phyloP scores from a whole-genome alignment of 139 green algal species.

The Nannochloris sp. region DNA sequence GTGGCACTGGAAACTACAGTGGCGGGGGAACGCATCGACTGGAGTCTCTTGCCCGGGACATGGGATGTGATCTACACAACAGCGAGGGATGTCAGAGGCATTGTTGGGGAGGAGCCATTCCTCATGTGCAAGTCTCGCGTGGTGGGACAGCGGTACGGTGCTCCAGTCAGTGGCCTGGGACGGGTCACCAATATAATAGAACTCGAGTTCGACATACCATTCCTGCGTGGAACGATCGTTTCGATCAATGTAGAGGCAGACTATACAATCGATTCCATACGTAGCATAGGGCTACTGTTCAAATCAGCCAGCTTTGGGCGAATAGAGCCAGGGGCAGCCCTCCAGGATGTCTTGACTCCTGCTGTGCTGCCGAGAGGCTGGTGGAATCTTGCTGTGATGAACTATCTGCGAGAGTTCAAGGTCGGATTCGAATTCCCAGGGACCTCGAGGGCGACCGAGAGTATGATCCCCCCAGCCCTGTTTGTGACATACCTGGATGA shows the following conservation, averaged over 20 bases:
- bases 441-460: background rate
- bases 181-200: constrained; percentile 46
- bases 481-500: constrained; percentile 38
- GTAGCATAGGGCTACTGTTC: constrained; percentile 26
- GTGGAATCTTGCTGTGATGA: constrained; percentile 30
- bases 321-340: constrained; percentile 9
- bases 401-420: constrained; percentile 24
- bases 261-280: constrained; percentile 23
- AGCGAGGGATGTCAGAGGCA: constrained; percentile 34
- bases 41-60: constrained; percentile 21
- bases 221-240: background rate
- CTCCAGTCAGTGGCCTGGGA: constrained; percentile 16
- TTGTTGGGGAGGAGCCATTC: background rate
- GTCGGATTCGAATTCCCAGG: background rate
- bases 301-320: constrained; percentile 26
- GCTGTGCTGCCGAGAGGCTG: constrained; percentile 31
- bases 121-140: background rate
- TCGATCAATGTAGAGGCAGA: constrained; percentile 29
- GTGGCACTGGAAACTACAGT: constrained; percentile 3
- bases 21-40: constrained; percentile 18
- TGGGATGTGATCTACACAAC: constrained; percentile 45
- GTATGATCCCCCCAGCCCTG: constrained; percentile 2
- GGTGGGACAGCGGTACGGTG: constrained; percentile 37
- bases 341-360: constrained; percentile 33
- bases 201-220: constrained; percentile 5